Conservation (phyloP, 129 eudicot genomes). For the Solidago caesia region DNA sequence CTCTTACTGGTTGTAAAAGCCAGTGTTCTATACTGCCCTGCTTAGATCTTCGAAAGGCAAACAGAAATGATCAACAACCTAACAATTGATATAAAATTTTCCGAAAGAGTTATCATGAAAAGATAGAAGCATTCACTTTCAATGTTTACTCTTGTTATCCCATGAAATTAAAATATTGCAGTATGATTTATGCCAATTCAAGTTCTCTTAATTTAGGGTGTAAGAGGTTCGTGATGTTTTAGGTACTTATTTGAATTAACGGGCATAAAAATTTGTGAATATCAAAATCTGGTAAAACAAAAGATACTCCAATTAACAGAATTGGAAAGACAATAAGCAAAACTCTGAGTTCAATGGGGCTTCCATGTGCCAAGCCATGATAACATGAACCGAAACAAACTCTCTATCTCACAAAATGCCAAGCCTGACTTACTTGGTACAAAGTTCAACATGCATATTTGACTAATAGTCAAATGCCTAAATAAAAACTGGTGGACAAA, state of each 20-base stretch:
- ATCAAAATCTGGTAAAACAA: background rate
- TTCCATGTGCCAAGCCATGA: conserved; percentile 13
- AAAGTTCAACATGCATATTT: background rate
- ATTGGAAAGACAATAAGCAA: background rate
- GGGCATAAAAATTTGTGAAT: background rate
- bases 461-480: background rate
- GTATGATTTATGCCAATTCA: background rate
- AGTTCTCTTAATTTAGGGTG: background rate
- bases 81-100: background rate
- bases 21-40: conserved; percentile 42
- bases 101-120: conserved; percentile 4
- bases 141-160: background rate
- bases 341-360: background rate
- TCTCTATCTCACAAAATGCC: background rate
- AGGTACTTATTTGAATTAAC: background rate
- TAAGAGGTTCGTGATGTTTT: background rate
- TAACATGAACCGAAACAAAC: background rate
- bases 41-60: conserved; percentile 33
- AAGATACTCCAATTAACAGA: background rate
- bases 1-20: conserved; percentile 67
- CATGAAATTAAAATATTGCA: background rate
- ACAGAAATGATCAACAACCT: conserved; percentile 10
- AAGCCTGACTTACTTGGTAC: background rate
- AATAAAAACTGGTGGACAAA: background rate
- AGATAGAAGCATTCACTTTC: conserved; percentile 13